These are phyloP conservation scores for Eragrostis tef DNA, from an alignment of 202 grass and related monocot species.

Conservation along the genomic window DNA sequence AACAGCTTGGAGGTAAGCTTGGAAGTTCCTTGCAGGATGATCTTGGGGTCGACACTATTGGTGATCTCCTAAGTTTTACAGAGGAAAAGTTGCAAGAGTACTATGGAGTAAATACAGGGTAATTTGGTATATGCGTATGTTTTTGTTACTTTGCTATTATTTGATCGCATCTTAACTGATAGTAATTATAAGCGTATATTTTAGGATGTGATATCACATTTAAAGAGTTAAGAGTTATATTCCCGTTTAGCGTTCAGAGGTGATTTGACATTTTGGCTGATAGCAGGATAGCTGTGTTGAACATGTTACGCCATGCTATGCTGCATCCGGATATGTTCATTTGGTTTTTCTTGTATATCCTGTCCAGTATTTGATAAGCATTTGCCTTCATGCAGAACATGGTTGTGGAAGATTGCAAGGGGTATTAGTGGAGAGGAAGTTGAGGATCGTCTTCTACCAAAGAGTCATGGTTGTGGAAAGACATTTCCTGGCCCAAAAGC, in stretches of 20 bases:
- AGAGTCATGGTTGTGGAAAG: conserved; percentile 94
- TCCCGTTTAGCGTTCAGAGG: not conserved
- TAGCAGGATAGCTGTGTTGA: not conserved
- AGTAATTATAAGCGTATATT: not conserved
- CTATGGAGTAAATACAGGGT: conserved; percentile 93
- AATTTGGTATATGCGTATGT: conserved; percentile 25
- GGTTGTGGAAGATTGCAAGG: conserved; percentile 96
- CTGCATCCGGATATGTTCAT: conserved; percentile 3
- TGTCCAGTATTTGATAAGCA: conserved; percentile 2
- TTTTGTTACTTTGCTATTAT: conserved; percentile 18
- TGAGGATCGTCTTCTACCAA: conserved; percentile 86
- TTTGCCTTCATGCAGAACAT: conserved; percentile 55
- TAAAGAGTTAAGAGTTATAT: not conserved
- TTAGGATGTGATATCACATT: conserved; percentile 9
- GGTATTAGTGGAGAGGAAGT: conserved; percentile 89
- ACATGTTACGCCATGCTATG: not conserved
- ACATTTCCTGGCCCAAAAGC: conserved; percentile 96
- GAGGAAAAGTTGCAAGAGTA: conserved; percentile 76
- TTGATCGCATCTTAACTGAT: conserved; percentile 7
- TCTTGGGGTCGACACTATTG: conserved; percentile 76
- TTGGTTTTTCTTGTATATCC: conserved; percentile 13
- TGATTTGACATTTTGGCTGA: conserved; percentile 8
- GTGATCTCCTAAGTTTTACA: conserved; percentile 77
- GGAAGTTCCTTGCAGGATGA: conserved; percentile 84
- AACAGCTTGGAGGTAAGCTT: conserved; percentile 95